Base-by-base conservation (phyloP, 1,139 yeast species). In the Yamadazyma jaroonii region DNA sequence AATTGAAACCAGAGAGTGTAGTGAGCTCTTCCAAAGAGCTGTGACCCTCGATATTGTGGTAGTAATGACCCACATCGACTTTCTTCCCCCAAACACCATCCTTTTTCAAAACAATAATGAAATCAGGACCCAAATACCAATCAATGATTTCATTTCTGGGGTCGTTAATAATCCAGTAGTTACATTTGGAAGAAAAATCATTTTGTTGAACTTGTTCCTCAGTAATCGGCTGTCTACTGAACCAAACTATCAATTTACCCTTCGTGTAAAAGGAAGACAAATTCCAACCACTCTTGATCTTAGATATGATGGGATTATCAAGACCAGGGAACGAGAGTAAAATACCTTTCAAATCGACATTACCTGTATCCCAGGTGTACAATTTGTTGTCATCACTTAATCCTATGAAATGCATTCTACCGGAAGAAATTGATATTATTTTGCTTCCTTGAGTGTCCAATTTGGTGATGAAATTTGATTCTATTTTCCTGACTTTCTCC, bases 241-340 rank as follows among this genome's bases (percentile, higher is more conserved):
- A 71, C 92, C 92, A 84, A 11, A 78, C 70, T 0, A 79, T 67
- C 29, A 85, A 56, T 0, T 90, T 90, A 5, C 62, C 64, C 17
- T 64, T 64, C 2, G 80, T 60, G 35, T 70, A 67, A 23, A 78
- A 77, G 24, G 79, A 77, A 36, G 79, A 75, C 14, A 74, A 60
- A 40, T 76, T 72, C 94, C 94, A 85, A 0, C 94, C 95, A 21
- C 88, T 83, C 14, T 70, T 67, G 9, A 81, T 71, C 49, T 74
- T 78, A 31, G 63, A 46, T 4, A 79, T 64, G 12, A 12, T 8
- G 10, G 46, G 32, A 0, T 49, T 56, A 8, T 20, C 11, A n/a
- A 31, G 14, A 15, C 34, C 34, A 0, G 59, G 56, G 44, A 84
- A 79, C 6, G 41, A 52, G 27, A 84, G 45, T 32, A 56, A 57